Evolutionary conservation across 208 protist genomes (phyloP).

Genomic region (Leishmania martiniquensis): DNA sequence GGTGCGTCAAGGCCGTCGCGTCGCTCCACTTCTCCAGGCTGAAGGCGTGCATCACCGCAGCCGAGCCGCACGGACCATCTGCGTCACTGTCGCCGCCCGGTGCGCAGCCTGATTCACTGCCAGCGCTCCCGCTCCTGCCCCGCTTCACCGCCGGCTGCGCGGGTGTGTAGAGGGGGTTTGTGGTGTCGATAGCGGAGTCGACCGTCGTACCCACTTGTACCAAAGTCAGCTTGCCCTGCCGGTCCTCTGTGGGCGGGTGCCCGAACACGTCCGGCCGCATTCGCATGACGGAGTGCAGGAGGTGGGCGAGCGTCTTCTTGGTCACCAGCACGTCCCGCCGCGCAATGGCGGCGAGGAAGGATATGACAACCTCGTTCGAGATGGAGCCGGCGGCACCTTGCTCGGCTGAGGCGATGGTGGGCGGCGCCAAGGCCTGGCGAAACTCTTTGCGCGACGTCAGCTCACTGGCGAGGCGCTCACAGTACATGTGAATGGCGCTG

Average conservation of each 20-base stretch:
- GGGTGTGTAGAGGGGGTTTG: conserved; percentile 41
- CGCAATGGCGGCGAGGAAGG: conserved; percentile 77
- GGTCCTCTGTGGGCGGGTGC: conserved; percentile 68
- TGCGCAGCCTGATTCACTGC: neutral
- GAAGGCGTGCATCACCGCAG: conserved; percentile 44
- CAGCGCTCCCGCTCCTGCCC: neutral
- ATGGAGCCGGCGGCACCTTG: conserved; percentile 35
- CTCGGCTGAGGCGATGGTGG: conserved; percentile 51
- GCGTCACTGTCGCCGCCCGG: neutral
- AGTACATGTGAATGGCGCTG: conserved; percentile 64
- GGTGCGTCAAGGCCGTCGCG: conserved; percentile 60
- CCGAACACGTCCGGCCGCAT: conserved; percentile 83
- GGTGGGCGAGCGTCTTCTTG: conserved; percentile 53
- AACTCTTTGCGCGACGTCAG: conserved; percentile 64
- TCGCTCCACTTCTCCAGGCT: conserved; percentile 41
- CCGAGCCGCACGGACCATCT: conserved; percentile 12
- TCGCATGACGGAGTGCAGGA: conserved; percentile 67
- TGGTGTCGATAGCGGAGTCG: conserved; percentile 31
- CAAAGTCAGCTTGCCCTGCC: conserved; percentile 52
- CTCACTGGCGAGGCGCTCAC: conserved; percentile 60
- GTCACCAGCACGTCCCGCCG: conserved; percentile 70
- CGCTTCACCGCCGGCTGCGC: neutral
- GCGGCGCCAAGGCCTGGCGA: conserved; percentile 66
- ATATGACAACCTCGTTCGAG: conserved; percentile 79
- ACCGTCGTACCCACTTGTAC: conserved; percentile 36